Base-by-base conservation (phyloP, 306 rosid genomes). In the Quercus cerris region DNA sequence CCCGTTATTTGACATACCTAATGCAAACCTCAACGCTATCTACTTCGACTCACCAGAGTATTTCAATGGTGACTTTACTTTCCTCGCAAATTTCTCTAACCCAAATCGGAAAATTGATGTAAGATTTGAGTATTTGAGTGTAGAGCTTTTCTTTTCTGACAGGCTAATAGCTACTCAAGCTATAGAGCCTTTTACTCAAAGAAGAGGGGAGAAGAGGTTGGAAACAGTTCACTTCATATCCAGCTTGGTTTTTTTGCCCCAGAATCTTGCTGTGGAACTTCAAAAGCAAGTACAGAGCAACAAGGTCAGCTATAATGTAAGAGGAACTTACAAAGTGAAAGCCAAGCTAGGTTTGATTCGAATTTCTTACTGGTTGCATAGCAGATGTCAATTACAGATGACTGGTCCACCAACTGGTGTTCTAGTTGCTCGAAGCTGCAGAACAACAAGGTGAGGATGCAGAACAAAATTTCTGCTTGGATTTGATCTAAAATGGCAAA, bases 391-490 rank as follows among this genome's bases (percentile, higher is more conserved):
- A 51, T 81, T 96, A 6, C 91, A 86, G 87, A 93, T 96, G 94
- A 93, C 98, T 35, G 84, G 92, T 78, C 99, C 98, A 0, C 99
- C 99, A 4, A 74, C 89, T 0, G 98, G 98, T 54, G 77, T 84
- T 86, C 81, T 93, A 33, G 88, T 96, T 71, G 86, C 93, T 19
- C 84, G 88, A 84, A 89, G 79, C 58, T 96, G 98, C 91, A 77
- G 17, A 63, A 91, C 97, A 70, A 84, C 77, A 71, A 35, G 90
- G 81, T 86, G 93, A 95, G 74, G 69, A 82, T 49, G 18, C 46
- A 27, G 1, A 76, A 63, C 56, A 78, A 13, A 22, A 14, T 76
- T 71, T 84, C 62, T 63, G 46, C 67, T 76, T 33, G 10, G 74
- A 55, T 72, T 77, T 76, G 59, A 70, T 57, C 75, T 52, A 61